A percentile compares a stretch with the other conserved stretches of the same genome.
Evolutionary conservation across 305 asterid species (phyloP).

Genomic region (Caryopteris hybrid): DNA sequence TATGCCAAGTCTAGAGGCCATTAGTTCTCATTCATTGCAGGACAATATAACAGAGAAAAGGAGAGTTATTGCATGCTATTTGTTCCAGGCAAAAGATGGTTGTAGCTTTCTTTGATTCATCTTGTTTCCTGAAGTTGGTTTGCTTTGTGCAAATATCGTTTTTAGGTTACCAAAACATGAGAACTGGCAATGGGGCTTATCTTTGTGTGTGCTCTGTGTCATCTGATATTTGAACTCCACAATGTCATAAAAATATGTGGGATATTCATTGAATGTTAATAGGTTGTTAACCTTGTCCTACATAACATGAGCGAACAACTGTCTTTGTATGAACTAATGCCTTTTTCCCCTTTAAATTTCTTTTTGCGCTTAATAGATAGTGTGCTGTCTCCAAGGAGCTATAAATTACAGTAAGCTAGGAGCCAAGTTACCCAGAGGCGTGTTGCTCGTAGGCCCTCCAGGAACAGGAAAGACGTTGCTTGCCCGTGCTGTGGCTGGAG

Average conservation of each 20-base stretch:
- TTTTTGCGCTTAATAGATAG: constrained; percentile 49
- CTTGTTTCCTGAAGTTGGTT: background rate
- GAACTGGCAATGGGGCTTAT: background rate
- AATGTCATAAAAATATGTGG: background rate
- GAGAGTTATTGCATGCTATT: too few relatives aligned
- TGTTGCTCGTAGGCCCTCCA: constrained; percentile 97
- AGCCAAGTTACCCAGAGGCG: constrained; percentile 90
- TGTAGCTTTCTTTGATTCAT: background rate
- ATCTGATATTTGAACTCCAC: background rate
- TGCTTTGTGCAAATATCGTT: background rate
- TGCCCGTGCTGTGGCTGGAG: constrained; percentile 99
- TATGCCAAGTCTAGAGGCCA: too few relatives aligned
- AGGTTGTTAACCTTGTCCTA: constrained; percentile 3
- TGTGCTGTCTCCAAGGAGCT: constrained; percentile 84
- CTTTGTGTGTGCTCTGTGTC: background rate
- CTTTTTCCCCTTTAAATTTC: background rate
- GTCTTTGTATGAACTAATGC: background rate
- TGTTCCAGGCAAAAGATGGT: background rate
- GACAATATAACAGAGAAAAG: too few relatives aligned
- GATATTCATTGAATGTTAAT: background rate
- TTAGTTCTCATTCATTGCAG: too few relatives aligned
- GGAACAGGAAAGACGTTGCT: constrained; percentile 93
- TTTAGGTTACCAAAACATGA: background rate
- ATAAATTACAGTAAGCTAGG: constrained; percentile 88
- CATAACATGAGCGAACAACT: background rate